Conservation (phyloP, 768 basidiomycete genomes). For the Auricularia sp. region DNA sequence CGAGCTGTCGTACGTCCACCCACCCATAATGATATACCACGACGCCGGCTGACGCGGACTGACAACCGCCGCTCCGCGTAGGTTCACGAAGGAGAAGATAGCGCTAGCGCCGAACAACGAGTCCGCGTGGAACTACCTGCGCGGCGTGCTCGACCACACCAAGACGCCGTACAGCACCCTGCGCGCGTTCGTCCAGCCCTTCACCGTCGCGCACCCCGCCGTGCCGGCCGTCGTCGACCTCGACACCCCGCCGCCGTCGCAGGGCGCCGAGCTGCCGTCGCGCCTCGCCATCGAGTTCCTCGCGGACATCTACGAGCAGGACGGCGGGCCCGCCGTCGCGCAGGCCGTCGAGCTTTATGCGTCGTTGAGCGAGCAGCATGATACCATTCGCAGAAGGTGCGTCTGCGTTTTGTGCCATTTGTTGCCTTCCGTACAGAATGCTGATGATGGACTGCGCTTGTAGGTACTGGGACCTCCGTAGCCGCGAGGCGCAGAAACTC, state of each 20-base stretch:
- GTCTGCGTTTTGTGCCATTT: no score
- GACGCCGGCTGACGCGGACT: no score
- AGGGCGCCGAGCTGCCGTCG: slow-evolving; percentile 63
- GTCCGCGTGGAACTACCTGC: slow-evolving; percentile 94
- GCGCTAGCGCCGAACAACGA: slow-evolving; percentile 84
- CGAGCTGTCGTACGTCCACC: slow-evolving; percentile 62
- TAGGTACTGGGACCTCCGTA: no score
- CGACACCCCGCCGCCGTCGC: slow-evolving; percentile 60
- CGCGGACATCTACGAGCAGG: slow-evolving; percentile 61
- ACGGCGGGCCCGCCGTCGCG: slow-evolving; percentile 36
- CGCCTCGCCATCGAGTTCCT: slow-evolving; percentile 74
- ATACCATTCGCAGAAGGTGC: background rate
- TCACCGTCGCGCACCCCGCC: slow-evolving; percentile 30
- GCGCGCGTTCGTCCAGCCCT: slow-evolving; percentile 52
- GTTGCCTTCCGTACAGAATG: no score
- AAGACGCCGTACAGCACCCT: slow-evolving; percentile 46
- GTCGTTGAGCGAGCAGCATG: background rate
- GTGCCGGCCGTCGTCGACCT: slow-evolving; percentile 44
- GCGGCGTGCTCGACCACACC: slow-evolving; percentile 65
- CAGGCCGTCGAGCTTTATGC: slow-evolving; percentile 26
- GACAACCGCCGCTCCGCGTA: slow-evolving; percentile 16
- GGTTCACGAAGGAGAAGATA: slow-evolving; percentile 76
- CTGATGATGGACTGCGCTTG: no score
- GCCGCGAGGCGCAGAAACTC: no score
- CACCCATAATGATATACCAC: no score